Conservation (phyloP, 768 basidiomycete genomes). For the Amanita fuliginea region DNA sequence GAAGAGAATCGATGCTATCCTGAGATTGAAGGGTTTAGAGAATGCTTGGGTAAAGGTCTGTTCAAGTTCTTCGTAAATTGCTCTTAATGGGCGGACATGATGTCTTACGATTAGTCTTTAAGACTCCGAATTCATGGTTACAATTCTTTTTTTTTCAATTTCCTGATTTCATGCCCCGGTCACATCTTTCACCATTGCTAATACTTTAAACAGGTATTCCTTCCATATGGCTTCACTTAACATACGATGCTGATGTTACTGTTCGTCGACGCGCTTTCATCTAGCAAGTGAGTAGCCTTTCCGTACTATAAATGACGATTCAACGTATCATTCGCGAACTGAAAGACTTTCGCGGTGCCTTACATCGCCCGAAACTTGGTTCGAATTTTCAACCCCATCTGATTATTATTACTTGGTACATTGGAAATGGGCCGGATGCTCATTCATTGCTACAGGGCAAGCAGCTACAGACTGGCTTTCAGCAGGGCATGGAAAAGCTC, state of each 20-base stretch:
- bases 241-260: conserved; percentile 10
- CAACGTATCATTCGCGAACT: conserved; percentile 59
- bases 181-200: conserved; percentile 9
- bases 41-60: conserved; percentile 60
- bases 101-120: conserved; percentile 85
- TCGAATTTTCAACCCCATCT: conserved; percentile 70
- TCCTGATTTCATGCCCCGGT: conserved; percentile 12
- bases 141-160: conserved; percentile 21
- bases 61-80: conserved; percentile 10
- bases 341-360: conserved; percentile 48
- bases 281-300: conserved; percentile 27
- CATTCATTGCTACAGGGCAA: conserved; percentile 32
- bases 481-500: conserved; percentile 67
- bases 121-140: conserved; percentile 67
- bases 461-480: conserved; percentile 70
- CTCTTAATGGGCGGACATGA: not conserved
- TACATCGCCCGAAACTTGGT: conserved; percentile 52
- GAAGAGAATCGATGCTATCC: conserved; percentile 74
- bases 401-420: conserved; percentile 17
- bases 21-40: conserved; percentile 76
- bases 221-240: not conserved
- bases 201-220: conserved; percentile 12
- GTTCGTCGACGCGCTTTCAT: conserved; percentile 2
- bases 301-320: conserved; percentile 34
- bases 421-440: not conserved